Evolutionary conservation across 2,329 filamentous ascomycete genomes (phyloP), one percentile per base, ranked within the genome.

Genomic region (Teratosphaeriaceae sp.): DNA sequence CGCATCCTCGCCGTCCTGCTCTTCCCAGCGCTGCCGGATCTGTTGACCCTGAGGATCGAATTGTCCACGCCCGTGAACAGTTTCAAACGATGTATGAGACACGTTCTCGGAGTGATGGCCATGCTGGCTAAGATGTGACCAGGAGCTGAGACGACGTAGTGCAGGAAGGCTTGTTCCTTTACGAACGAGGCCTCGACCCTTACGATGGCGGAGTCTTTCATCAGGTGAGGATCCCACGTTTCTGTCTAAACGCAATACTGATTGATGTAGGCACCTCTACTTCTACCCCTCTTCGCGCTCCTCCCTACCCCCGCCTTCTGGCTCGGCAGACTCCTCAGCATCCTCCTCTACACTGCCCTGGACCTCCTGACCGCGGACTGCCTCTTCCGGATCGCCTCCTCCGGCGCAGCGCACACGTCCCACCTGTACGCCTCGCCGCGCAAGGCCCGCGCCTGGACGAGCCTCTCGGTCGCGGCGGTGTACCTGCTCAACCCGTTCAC

Each of bases 51-150:
- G 51, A 84, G 92, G 61, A 92, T 96, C 57, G 92, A 98, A 73
- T 84, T 98, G 59, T 96, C 92, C 33, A 98, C 92, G 18, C 90
- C 92, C 29, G 85, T 97, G 36, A 96, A 88, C 56, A 95, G 90
- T 76, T 98, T 96, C 78, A 97, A 97, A 73, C 80, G 92, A 79
- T 73, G 89, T 94, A 75, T 66, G 84, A 67, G 12, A 20, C n/a
- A n/a, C n/a, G n/a, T 5, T 7, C 4, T n/a, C n/a, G n/a, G 18
- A 24, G 4, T 12, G 11, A 38, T 21, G 31, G 26, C 18, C 27
- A 22, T 34, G 44, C 5, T 23, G 45, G 49, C 48, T 49, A 44
- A 48, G 49, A 15, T 29, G 33, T 16, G 43, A 35, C 38, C 49
- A 57, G 50, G 47, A 56, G 56, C 58, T 61, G 55, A 60, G 53